Conservation (phyloP, 495 filamentous ascomycete species). For the Endocarpon pusillum region DNA sequence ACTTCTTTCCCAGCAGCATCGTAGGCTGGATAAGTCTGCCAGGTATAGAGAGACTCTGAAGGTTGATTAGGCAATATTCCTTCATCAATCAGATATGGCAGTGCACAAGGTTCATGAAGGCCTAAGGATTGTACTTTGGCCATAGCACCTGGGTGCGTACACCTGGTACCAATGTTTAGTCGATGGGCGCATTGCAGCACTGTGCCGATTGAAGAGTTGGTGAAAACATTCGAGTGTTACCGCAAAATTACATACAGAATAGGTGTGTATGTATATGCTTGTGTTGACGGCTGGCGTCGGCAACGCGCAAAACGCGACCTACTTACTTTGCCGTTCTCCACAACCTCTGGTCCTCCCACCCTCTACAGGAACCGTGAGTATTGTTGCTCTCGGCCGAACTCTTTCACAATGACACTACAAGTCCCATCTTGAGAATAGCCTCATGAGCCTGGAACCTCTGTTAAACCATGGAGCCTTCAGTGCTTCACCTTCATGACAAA, state of each 20-base stretch:
- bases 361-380: background rate
- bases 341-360: slow-evolving; percentile 3
- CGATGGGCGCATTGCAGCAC: too few relatives aligned
- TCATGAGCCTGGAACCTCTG: background rate
- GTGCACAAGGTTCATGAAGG: slow-evolving; percentile 65
- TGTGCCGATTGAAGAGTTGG: too few relatives aligned
- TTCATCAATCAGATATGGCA: slow-evolving; percentile 72
- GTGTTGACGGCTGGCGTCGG: background rate
- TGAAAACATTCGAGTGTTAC: too few relatives aligned
- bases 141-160: too few relatives aligned
- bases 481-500: slow-evolving; percentile 24
- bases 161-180: too few relatives aligned
- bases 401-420: background rate
- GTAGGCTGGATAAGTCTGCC: slow-evolving; percentile 40
- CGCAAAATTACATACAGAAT: too few relatives aligned
- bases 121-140: slow-evolving; percentile 76
- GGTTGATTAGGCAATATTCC: slow-evolving; percentile 56
- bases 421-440: slow-evolving; percentile 5
- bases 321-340: slow-evolving; percentile 8
- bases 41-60: slow-evolving; percentile 48
- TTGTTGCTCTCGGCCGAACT: background rate
- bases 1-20: slow-evolving; percentile 23
- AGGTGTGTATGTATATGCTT: background rate
- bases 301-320: slow-evolving; percentile 12
- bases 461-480: slow-evolving; percentile 15